Evolutionary conservation across 139 green algal genomes (phyloP).

Genomic region (Picochlorum costavermella): DNA sequence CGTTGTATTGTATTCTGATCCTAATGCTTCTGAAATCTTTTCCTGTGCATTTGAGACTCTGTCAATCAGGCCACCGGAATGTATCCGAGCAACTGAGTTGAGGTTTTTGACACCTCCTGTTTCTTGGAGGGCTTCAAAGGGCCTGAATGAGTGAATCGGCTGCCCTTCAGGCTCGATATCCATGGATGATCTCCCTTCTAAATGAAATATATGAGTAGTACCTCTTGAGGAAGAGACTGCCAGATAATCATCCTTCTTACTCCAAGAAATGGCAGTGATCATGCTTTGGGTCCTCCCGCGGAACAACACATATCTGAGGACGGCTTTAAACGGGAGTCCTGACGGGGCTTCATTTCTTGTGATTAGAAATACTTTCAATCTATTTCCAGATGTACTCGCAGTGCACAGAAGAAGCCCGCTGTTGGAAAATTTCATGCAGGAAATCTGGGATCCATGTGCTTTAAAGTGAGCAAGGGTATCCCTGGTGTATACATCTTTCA

Average conservation of each 20-base stretch:
- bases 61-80: too few relatives aligned
- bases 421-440: slow-evolving; percentile 1
- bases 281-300: not conserved
- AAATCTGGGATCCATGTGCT: not conserved
- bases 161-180: too few relatives aligned
- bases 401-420: not conserved
- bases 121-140: too few relatives aligned
- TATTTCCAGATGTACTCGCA: not conserved
- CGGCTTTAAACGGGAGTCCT: not conserved
- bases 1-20: too few relatives aligned
- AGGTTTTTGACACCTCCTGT: too few relatives aligned
- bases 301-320: not conserved
- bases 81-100: too few relatives aligned
- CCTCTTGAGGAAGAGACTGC: not conserved
- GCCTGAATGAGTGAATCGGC: too few relatives aligned
- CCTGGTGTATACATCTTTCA: not conserved
- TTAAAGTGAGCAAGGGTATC: not conserved
- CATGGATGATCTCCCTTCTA: not conserved
- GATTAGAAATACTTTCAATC: slow-evolving; percentile 1
- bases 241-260: not conserved
- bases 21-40: too few relatives aligned
- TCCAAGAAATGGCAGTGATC: not conserved
- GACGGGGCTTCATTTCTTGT: not conserved
- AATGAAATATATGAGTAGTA: not conserved
- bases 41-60: too few relatives aligned